phyloP scores from a whole-genome alignment of 371 early-diverging fungal species.

The Rhizopus microsporus region DNA sequence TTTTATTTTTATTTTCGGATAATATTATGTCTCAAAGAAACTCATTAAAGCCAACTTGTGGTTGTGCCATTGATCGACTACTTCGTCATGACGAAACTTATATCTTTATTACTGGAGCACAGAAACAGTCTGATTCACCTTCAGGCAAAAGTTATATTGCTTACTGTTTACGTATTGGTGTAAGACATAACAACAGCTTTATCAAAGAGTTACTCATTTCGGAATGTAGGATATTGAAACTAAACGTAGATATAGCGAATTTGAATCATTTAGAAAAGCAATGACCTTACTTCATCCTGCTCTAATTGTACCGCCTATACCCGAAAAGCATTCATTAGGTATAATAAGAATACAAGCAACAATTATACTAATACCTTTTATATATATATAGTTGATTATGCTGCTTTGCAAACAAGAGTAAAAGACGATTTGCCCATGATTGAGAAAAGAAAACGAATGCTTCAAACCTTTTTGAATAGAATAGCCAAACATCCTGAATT shows the following conservation, averaged over 20 bases:
- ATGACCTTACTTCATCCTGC: conserved; percentile 83
- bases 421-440: conserved; percentile 90
- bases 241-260: conserved; percentile 84
- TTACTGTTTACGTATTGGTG: conserved; percentile 60
- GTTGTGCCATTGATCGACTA: conserved; percentile 35
- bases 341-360: conserved; percentile 15
- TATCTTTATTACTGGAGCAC: conserved; percentile 43
- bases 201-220: neutral
- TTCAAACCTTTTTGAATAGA: conserved; percentile 91
- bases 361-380: neutral
- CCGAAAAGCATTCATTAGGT: conserved; percentile 92
- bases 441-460: conserved; percentile 90
- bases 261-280: conserved; percentile 84
- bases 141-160: conserved; percentile 50
- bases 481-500: conserved; percentile 86
- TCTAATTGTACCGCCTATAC: conserved; percentile 92
- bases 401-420: conserved; percentile 79
- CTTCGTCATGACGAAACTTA: conserved; percentile 31
- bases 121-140: conserved; percentile 43
- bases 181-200: conserved; percentile 23
- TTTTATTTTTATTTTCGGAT: neutral
- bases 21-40: conserved; percentile 22
- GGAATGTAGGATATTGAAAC: conserved; percentile 35
- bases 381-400: conserved; percentile 72
- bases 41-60: conserved; percentile 25